Base-by-base conservation (phyloP, 305 asterid species). In the Fraxinus sp. region DNA sequence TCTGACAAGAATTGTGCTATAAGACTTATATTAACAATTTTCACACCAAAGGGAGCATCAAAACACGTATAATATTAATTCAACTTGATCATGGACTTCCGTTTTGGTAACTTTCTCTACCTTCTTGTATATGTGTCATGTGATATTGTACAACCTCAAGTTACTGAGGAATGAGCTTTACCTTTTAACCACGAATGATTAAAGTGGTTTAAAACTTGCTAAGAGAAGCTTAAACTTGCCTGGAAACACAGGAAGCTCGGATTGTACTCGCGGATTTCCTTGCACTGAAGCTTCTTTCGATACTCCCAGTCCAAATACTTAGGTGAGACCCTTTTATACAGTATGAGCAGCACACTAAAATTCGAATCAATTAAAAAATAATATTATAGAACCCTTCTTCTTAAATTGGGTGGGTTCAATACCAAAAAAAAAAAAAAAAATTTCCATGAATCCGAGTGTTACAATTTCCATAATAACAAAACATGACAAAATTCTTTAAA, bases 231-330 rank as follows among this genome's bases (percentile, higher is more conserved):
- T 80, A 39, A 82, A 81, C 86, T 77, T 86, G 85, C 98, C 94
- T 95, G 98, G 62, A 93, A 91, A 87, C 98, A 92, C 83, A 93
- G 75, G 79, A 95, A 87, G 84, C 91, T 89, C 7, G 97, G 88
- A 80, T 85, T 84, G 88, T 95, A 95, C 24, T 82, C 76, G 82
- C 80, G 87, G 85, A 95, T 84, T 88, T 95, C 98, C 86, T 87
- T 72, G 62, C 87, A 85, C 57, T 93, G 75, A 64, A 90, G 84
- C 84, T 77, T 89, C 89, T 91, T 93, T 64, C 98, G 88, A 80
- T 89, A 86, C 43, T 88, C 89, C 98, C 98, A 95, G 80, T 91
- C 91, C 89, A 95, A 84, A 79, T 84, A 86, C 52, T 89, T 82
- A 22, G 91, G 90, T 9, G 86, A 52, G 39, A 91, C 91, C 55